Base-by-base conservation (phyloP, 192 early-diverging fungal genomes). In the Gonapodya sp. region DNA sequence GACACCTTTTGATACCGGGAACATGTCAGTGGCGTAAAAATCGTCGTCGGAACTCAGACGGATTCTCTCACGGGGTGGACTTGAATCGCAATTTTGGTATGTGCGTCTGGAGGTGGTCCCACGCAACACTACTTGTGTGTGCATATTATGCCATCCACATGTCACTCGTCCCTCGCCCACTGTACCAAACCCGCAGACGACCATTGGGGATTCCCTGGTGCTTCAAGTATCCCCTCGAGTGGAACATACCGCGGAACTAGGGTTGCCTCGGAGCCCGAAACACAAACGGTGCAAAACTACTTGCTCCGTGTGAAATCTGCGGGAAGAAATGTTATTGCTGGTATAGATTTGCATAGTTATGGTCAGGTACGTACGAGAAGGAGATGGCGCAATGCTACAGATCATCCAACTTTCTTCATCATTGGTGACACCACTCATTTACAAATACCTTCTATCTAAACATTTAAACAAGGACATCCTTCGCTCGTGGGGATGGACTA, bases 321-420 rank as follows among this genome's bases (percentile, higher is more conserved):
- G 30, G 73, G 82, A 36, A 87, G 87, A 73, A 87, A 86, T 73
- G 81, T 87, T n/a, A 85, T 90, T 73, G 90, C 88, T 31, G 89
- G 85, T 0, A 87, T 91, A 36, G 90, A 91, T 79, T 86, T 90
- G 36, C 90, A 91, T 81, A 87, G 87, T 31, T 91, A 87, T 83
- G 85, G 84, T 16, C 89, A 91, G 83, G 83, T 90, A 24, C 8
- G 46, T 64, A n/a, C n/a, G n/a, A n/a, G n/a, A n/a, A n/a, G n/a
- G n/a, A n/a, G n/a, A n/a, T n/a, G n/a, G n/a, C n/a, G n/a, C n/a
- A n/a, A n/a, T n/a, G n/a, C n/a, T n/a, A n/a, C n/a, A n/a, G n/a
- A n/a, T n/a, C n/a, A n/a, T n/a, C n/a, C n/a, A n/a, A n/a, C n/a
- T n/a, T n/a, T n/a, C n/a, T n/a, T n/a, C n/a, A n/a, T n/a, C n/a